phyloP scores from a whole-genome alignment of 768 basidiomycete genomes.

The Dioszegia crocea region DNA sequence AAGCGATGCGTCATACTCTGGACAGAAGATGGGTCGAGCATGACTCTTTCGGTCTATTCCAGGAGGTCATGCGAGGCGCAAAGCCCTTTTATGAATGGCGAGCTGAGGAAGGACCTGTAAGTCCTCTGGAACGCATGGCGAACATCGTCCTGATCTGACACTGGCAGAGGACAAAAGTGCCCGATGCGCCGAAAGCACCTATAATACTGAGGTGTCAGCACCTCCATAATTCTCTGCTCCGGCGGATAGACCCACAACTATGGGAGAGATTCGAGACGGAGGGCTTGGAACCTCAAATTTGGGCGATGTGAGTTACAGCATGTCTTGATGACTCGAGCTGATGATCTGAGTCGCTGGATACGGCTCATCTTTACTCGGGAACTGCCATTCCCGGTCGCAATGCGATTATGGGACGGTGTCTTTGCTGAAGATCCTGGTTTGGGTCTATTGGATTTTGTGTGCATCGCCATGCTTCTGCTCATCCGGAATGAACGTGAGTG shows the following conservation, averaged over 20 bases:
- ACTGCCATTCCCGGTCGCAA: conserved; percentile 70
- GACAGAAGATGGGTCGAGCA: conserved; percentile 52
- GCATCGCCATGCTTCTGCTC: conserved; percentile 89
- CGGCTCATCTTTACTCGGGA: conserved; percentile 90
- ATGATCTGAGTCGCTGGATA: conserved; percentile 74
- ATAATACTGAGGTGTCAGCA: conserved; percentile 77
- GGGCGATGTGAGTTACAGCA: conserved; percentile 70
- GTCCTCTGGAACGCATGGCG: background rate
- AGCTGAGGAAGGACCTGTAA: conserved; percentile 39
- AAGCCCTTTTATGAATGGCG: conserved; percentile 66
- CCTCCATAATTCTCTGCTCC: conserved; percentile 70
- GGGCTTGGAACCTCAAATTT: conserved; percentile 93
- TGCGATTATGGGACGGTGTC: conserved; percentile 92
- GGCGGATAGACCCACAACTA: conserved; percentile 72
- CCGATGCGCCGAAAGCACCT: conserved; percentile 59
- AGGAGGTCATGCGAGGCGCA: conserved; percentile 68
- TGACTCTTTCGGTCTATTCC: conserved; percentile 82
- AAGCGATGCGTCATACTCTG: conserved; percentile 35
- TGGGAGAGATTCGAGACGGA: conserved; percentile 69
- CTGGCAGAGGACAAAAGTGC: conserved; percentile 52
- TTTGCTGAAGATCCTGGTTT: conserved; percentile 81
- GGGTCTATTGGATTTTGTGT: conserved; percentile 76
- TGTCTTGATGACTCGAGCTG: background rate
- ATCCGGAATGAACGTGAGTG: conserved; percentile 79
- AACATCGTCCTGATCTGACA: background rate